Percentiles rank a stretch among this genome's conserved stretches.
Conservation (phyloP, 2,329 filamentous ascomycete species). For the Polychaeton citri region DNA sequence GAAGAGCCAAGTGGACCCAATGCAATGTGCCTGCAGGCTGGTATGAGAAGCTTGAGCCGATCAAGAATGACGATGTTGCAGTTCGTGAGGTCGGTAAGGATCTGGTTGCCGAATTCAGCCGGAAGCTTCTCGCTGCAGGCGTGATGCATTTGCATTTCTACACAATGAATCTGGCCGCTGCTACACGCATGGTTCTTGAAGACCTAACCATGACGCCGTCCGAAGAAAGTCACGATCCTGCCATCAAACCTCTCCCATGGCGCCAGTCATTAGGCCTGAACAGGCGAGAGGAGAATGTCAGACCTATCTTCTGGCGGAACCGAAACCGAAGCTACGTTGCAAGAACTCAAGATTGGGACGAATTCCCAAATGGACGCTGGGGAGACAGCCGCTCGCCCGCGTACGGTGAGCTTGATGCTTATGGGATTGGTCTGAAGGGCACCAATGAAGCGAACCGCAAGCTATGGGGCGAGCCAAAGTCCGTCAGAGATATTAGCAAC, state of each 20-base stretch:
- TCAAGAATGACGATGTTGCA: conserved; percentile 92
- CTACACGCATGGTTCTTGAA: conserved; percentile 86
- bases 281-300: conserved; percentile 83
- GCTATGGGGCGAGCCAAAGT: conserved; percentile 78
- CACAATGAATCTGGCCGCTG: conserved; percentile 96
- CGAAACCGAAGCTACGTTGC: conserved; percentile 90
- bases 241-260: conserved; percentile 75
- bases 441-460: conserved; percentile 94
- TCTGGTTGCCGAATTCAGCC: conserved; percentile 80
- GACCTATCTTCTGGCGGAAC: conserved; percentile 98
- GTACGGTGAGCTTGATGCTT: conserved; percentile 88
- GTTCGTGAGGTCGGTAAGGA: conserved; percentile 81
- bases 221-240: conserved; percentile 39
- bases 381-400: conserved; percentile 92
- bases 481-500: conserved; percentile 64
- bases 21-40: conserved; percentile 70
- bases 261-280: conserved; percentile 84
- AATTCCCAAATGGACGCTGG: conserved; percentile 98
- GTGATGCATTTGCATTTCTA: conserved; percentile 90
- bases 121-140: conserved; percentile 67
- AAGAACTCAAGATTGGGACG: conserved; percentile 96
- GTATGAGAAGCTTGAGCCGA: conserved; percentile 70
- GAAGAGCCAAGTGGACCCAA: conserved; percentile 83
- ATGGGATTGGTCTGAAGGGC: conserved; percentile 84
- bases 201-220: conserved; percentile 77